Evolutionary conservation across 2,329 filamentous ascomycete genomes (phyloP), one percentile per base, ranked within the genome.

Genomic region (Paecilomyces sp.): DNA sequence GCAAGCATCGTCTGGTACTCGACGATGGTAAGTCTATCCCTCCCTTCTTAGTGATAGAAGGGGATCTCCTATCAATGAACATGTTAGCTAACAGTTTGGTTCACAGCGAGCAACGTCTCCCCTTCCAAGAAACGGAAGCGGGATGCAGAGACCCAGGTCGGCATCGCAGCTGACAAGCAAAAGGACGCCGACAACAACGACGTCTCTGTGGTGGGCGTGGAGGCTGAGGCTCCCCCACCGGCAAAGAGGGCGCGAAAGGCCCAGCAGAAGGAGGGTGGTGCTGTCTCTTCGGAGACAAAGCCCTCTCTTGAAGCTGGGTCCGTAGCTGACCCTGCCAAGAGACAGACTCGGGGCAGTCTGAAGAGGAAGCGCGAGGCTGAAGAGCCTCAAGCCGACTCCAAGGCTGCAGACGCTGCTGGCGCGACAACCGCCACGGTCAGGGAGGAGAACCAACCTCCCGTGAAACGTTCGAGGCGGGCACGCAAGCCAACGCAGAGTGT

Each of bases 181-280:
- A 47, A 63, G 22, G 57, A 57, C 30, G 54, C 33, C 47, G 57
- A 55, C 18, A 55, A 30, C 47, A 47, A 56, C 15, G 41, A 24
- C 25, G 28, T 56, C 52, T 56, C 56, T 57, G 61, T 58, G 18
- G 54, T 63, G 22, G 66, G 65, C 57, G 64, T 61, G 31, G 63
- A 66, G 58, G 65, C 61, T 58, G 64, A 66, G 61, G 54, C 55
- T 24, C 62, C 57, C n/a, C 63, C 62, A 55, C 60, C 60, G 18
- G 63, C 66, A 22, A 64, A 58, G 58, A 65, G 61, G 47, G 58
- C 66, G 12, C 57, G 54, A 41, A 57, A 57, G 28, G 24, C 61
- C 36, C 59, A 47, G 22, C 55, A 50, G 55, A 58, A 55, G 36
- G n/a, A 54, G 28, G 54, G 22, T 24, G 31, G 30, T 53, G 53